phyloP scores from a whole-genome alignment of 768 basidiomycete species.

The Gymnopilus junonius region DNA sequence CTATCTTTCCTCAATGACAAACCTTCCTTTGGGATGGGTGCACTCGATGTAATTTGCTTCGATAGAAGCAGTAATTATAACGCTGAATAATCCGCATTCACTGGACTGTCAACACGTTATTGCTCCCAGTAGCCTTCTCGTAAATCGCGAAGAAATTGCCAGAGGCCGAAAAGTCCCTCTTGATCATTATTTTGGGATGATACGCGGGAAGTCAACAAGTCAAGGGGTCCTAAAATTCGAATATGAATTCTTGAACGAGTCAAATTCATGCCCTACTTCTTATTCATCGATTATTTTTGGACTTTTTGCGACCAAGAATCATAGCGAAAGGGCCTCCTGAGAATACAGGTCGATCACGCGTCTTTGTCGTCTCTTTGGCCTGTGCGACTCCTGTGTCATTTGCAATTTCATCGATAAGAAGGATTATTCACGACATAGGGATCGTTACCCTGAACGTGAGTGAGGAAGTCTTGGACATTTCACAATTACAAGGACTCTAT shows the following conservation, averaged over 20 bases:
- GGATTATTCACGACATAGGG: background rate
- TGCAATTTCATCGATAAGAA: background rate
- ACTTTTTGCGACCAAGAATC: background rate
- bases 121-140: background rate
- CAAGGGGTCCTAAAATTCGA: no score
- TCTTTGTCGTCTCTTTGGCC: background rate
- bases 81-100: background rate
- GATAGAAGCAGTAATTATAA: background rate
- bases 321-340: background rate
- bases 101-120: background rate
- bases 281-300: background rate
- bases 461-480: background rate
- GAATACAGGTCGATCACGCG: background rate
- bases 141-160: background rate
- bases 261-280: background rate
- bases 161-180: background rate
- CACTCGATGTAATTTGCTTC: background rate
- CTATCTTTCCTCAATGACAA: background rate
- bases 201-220: no score
- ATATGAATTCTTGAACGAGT: background rate
- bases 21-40: background rate
- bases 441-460: background rate
- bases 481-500: background rate
- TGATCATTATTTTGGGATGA: no score
- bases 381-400: slow-evolving; percentile 1